These are phyloP conservation scores for Spongospora subterranea DNA, from an alignment of 208 protist species.

Conservation along the genomic window DNA sequence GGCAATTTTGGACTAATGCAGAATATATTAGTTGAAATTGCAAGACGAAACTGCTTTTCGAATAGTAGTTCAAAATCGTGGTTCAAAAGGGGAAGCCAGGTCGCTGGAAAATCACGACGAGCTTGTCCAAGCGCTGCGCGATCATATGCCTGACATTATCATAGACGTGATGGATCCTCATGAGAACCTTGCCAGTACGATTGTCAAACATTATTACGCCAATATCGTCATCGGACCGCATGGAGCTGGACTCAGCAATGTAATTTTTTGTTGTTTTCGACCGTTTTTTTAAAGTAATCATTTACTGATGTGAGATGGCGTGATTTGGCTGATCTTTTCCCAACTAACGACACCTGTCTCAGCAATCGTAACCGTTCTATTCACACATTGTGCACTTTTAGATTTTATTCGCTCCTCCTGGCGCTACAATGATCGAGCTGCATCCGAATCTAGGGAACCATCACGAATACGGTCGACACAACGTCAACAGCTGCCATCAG, in stretches of 20 bases:
- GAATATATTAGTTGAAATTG: too few species aligned
- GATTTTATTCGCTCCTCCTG: neutral
- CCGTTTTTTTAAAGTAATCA: neutral
- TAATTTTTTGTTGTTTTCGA: neutral
- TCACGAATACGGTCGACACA: neutral
- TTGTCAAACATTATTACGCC: neutral
- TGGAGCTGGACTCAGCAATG: neutral
- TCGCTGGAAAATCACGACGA: neutral
- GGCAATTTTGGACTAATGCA: too few species aligned
- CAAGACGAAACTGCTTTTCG: too few species aligned
- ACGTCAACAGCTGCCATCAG: neutral
- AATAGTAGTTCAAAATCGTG: too few species aligned
- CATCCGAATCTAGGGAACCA: neutral
- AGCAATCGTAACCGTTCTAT: too few species aligned
- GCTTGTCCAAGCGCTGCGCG: neutral
- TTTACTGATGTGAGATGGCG: neutral
- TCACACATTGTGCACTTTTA: too few species aligned
- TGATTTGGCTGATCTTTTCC: too few species aligned
- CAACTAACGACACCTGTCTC: too few species aligned
- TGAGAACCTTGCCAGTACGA: neutral
- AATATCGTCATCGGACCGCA: neutral
- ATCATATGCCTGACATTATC: neutral
- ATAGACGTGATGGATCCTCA: neutral
- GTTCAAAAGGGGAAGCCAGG: too few species aligned
- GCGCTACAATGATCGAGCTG: conserved; percentile 1